A percentile compares a stretch with the other conserved stretches of the same genome.
These are phyloP conservation scores for Diplodia sapinea DNA, from an alignment of 2,329 filamentous ascomycete species.

Conservation along the genomic window DNA sequence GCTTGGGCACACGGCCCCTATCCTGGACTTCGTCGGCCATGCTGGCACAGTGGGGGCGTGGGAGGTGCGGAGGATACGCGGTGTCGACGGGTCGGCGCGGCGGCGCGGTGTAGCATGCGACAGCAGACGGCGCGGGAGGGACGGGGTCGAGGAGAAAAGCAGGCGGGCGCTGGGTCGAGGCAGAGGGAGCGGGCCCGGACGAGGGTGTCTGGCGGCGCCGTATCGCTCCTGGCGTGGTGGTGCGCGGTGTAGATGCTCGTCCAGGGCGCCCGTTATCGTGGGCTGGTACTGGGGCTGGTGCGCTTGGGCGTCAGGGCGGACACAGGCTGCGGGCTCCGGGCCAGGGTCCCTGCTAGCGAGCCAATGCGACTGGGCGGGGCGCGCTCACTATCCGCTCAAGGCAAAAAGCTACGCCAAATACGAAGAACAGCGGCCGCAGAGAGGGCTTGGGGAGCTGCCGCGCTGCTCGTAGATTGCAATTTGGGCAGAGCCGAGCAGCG, in stretches of 20 bases:
- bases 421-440: conserved; percentile 10
- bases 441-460: conserved; percentile 9
- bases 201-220: conserved; percentile 20
- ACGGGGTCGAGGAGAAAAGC: neutral
- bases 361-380: conserved; percentile 25
- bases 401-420: conserved; percentile 26
- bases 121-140: neutral
- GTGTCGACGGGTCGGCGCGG: conserved; percentile 10
- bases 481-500: conserved; percentile 21
- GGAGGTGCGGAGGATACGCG: conserved; percentile 29
- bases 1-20: conserved; percentile 47
- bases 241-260: conserved; percentile 23
- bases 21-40: conserved; percentile 44
- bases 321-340: conserved; percentile 12
- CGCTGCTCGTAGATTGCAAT: conserved; percentile 27
- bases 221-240: conserved; percentile 29
- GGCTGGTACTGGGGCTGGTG: conserved; percentile 18
- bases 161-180: neutral
- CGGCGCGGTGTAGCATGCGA: conserved; percentile 25
- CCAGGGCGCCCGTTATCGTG: conserved; percentile 31
- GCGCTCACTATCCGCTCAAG: conserved; percentile 18
- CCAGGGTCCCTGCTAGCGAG: conserved; percentile 27
- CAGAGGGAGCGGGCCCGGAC: conserved; percentile 20
- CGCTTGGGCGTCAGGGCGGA: conserved; percentile 28
- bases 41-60: conserved; percentile 28